Evolutionary conservation across 2,329 filamentous ascomycete species (phyloP).

Genomic region (Cercospora sojina): DNA sequence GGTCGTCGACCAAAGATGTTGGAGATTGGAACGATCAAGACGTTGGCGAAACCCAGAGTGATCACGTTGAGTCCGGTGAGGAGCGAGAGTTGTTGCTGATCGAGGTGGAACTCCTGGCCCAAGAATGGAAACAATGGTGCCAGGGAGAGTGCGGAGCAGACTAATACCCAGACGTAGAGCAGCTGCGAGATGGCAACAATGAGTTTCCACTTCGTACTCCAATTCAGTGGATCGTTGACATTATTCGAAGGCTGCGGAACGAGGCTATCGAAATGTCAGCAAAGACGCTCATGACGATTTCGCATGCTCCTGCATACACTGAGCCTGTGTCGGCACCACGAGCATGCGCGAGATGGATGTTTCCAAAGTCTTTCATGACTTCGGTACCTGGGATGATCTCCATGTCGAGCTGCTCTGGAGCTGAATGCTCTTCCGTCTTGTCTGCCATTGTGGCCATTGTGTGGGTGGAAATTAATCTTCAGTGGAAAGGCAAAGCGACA

Average conservation of each 20-base stretch:
- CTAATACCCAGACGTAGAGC: conserved; percentile 46
- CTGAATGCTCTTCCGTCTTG: conserved; percentile 12
- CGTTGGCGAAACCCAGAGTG: conserved; percentile 47
- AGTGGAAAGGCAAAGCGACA: background rate
- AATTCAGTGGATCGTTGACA: conserved; percentile 33
- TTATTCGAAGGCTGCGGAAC: conserved; percentile 33
- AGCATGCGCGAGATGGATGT: conserved; percentile 32
- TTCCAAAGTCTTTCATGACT: conserved; percentile 34
- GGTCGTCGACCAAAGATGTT: conserved; percentile 48
- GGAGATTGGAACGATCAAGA: conserved; percentile 46
- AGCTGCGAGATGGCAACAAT: conserved; percentile 42
- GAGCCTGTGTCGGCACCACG: conserved; percentile 29
- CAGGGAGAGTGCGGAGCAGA: conserved; percentile 45
- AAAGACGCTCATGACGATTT: background rate
- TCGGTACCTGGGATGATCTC: conserved; percentile 36
- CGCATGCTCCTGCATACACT: conserved; percentile 25
- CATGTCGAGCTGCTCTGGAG: conserved; percentile 29
- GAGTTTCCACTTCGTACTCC: conserved; percentile 34
- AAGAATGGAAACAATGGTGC: conserved; percentile 48
- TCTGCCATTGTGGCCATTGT: conserved; percentile 6
- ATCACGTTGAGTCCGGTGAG: conserved; percentile 48
- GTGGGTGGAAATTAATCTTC: background rate
- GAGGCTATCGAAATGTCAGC: conserved; percentile 23
- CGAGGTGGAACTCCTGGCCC: conserved; percentile 43
- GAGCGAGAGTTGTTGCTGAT: conserved; percentile 43